Evolutionary conservation across 768 basidiomycete genomes (phyloP), one percentile per base, ranked within the genome.

Genomic region (Russula vinacea): DNA sequence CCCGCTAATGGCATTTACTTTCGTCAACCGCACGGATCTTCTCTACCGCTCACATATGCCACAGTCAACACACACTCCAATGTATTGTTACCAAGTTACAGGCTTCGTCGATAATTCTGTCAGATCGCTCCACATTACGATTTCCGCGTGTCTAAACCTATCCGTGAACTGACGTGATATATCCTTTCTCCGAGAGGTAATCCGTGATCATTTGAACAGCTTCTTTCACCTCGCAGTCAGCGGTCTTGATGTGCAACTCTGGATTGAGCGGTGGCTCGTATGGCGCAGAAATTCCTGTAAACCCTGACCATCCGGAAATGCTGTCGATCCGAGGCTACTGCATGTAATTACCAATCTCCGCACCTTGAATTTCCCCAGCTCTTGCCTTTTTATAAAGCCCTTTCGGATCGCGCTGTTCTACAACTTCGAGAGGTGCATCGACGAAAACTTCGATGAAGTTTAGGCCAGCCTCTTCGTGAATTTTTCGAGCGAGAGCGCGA

Each of bases 301-400:
- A 99, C 60, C 98, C 97, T 98, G 71, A 3, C 50, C 37, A 59
- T 49, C 32, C 55, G 29, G 62, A 14, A 57, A 51, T 32, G 10
- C 57, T 6, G 6, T 55, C 53, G 1, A 33, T 39, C 37, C 10
- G 42, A 32, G 44, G 47, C 24, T 50, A 13, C 1, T 44, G 40
- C 29, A 39, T n/a, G 22, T 42, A 33, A 59, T 39, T 47, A 24
- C 10, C 29, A 26, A 44, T 45, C 17, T 13, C 44, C 78, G 58
- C 62, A 93, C 96, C 93, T 84, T 92, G 93, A 71, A 99, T 98
- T 77, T 94, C 90, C 14, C 97, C 97, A 0, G 90, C 87, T 66
- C 97, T 80, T 8, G 97, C 97, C 75, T 93, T 97, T 79, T 92
- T 95, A 79, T 99, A 99, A 64, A 99, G 77, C 1, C 97, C 96